phyloP scores from a whole-genome alignment of 1,284 basidiomycete species.

The Trichosporon inkin region DNA sequence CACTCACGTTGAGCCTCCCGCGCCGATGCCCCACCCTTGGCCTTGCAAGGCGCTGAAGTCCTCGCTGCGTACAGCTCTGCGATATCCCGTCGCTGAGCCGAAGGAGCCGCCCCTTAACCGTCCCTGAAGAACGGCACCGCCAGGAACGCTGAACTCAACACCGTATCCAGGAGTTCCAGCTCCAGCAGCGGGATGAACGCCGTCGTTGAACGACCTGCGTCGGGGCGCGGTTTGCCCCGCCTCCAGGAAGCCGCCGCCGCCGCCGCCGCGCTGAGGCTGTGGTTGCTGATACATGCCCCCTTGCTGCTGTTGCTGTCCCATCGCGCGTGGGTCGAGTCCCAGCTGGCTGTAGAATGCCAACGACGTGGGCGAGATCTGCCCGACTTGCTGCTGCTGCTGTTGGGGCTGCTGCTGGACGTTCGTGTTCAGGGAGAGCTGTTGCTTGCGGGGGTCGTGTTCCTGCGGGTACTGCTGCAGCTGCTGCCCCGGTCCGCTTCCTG shows the following conservation, averaged over 20 bases:
- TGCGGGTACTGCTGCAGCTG: constrained; percentile 27
- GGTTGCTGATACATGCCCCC: constrained; percentile 5
- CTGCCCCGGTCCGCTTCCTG: constrained; percentile 24
- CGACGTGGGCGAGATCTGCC: constrained; percentile 42
- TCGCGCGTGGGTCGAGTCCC: constrained; percentile 18
- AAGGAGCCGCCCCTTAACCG: constrained; percentile 28
- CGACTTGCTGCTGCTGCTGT: constrained; percentile 25
- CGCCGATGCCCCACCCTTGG: constrained; percentile 43
- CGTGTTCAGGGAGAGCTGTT: constrained; percentile 15
- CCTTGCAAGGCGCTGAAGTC: constrained; percentile 41
- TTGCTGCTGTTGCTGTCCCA: not conserved
- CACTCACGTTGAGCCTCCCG: constrained; percentile 46
- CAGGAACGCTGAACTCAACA: constrained; percentile 34
- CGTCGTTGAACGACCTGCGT: constrained; percentile 33
- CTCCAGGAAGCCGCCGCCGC: not conserved
- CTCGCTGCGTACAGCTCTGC: constrained; percentile 43
- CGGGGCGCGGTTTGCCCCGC: constrained; percentile 1
- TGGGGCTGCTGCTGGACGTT: constrained; percentile 19
- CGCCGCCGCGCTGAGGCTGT: not conserved
- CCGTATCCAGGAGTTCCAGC: constrained; percentile 48
- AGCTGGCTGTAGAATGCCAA: constrained; percentile 41
- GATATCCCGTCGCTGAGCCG: constrained; percentile 28
- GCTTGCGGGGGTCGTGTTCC: not conserved
- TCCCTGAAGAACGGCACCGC: constrained; percentile 23
- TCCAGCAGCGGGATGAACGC: constrained; percentile 41